phyloP scores from a whole-genome alignment of 345 rosid species.

The Camelina hispida region DNA sequence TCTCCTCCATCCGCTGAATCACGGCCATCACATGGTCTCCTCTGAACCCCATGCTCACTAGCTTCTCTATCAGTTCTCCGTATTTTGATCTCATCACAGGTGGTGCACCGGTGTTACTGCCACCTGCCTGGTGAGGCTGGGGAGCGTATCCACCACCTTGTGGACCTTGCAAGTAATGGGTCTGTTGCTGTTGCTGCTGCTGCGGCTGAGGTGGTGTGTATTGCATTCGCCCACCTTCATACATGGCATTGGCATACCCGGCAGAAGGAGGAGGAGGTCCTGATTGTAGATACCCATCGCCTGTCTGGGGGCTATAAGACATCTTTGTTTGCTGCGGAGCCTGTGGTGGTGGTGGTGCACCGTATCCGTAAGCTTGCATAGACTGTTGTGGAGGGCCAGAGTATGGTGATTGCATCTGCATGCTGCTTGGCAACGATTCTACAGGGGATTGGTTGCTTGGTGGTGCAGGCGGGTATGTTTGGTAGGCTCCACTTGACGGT shows the following conservation, averaged over 20 bases:
- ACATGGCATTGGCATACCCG: constrained; percentile 69
- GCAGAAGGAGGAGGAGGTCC: constrained; percentile 59
- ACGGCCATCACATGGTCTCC: constrained; percentile 72
- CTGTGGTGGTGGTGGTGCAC: constrained; percentile 63
- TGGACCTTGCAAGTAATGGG: constrained; percentile 71
- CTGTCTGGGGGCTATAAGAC: constrained; percentile 56
- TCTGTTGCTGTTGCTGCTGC: constrained; percentile 52
- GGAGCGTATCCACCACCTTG: constrained; percentile 62
- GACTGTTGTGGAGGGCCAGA: constrained; percentile 75
- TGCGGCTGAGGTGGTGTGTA: constrained; percentile 45
- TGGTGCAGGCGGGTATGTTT: constrained; percentile 66
- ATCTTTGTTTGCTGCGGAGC: constrained; percentile 75
- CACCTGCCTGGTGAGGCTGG: constrained; percentile 59
- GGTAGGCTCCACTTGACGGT: constrained; percentile 57
- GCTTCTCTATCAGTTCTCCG: constrained; percentile 78
- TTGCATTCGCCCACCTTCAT: constrained; percentile 71
- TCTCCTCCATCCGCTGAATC: constrained; percentile 96
- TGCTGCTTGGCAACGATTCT: constrained; percentile 65
- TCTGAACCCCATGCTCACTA: constrained; percentile 92
- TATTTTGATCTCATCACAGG: constrained; percentile 66
- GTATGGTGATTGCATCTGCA: constrained; percentile 76
- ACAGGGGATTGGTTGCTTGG: constrained; percentile 63
- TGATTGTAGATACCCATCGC: constrained; percentile 67
- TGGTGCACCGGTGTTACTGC: constrained; percentile 51
- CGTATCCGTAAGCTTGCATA: constrained; percentile 77